Conservation (phyloP, 495 filamentous ascomycete genomes). For the Cercophora scortea region DNA sequence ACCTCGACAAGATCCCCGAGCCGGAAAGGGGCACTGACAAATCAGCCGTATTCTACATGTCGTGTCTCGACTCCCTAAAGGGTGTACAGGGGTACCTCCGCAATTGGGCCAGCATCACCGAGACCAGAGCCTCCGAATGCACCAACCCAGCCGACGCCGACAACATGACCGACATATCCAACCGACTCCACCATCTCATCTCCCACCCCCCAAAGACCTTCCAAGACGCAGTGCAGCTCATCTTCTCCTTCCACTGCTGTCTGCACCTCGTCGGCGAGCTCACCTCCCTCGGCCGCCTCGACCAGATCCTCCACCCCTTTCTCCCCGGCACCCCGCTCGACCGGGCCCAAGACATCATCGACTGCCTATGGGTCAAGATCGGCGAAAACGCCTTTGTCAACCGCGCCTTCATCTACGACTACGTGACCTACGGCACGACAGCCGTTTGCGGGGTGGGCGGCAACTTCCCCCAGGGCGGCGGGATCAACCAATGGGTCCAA, state of each 20-base stretch:
- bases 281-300: neutral
- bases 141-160: neutral
- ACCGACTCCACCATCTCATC: neutral
- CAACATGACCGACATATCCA: neutral
- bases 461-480: constrained; percentile 1
- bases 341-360: neutral
- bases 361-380: constrained; percentile 1
- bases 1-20: neutral
- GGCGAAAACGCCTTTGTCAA: constrained; percentile 1
- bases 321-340: neutral
- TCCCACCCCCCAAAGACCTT: neutral
- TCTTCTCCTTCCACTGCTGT: constrained; percentile 1
- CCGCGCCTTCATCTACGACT: neutral
- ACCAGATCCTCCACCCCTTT: neutral
- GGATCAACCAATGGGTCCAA: constrained; percentile 1
- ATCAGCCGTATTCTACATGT: neutral
- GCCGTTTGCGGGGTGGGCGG: neutral
- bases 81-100: neutral
- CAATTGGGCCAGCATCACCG: neutral
- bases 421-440: neutral
- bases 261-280: neutral
- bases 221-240: neutral
- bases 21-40: neutral
- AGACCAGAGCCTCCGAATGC: neutral
- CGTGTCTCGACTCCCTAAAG: neutral